Evolutionary conservation across 306 rosid species (phyloP), one percentile per base, ranked within the genome.

Genomic region (Prunus mongolica): DNA sequence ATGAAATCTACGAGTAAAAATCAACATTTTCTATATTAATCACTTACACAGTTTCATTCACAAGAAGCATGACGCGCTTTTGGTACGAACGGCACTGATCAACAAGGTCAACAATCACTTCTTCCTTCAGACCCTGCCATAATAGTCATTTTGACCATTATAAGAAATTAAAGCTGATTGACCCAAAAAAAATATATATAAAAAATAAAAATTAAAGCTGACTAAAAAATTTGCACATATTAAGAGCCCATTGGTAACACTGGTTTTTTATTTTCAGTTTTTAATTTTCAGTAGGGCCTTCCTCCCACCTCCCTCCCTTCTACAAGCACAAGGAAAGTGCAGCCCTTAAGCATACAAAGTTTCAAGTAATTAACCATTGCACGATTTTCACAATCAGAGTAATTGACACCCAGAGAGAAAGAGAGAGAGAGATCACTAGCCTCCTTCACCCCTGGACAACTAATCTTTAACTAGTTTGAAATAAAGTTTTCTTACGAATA

Each of bases 51-150:
- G 99, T 88, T 67, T 82, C 79, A 80, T 88, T 92, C 89, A 92
- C 93, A 84, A 96, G 98, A 80, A 83, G 87, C 98, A 89, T 92
- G 75, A 92, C 93, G 49, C 93, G 98, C 78, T 82, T 91, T 86
- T 92, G 93, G 81, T 89, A 96, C 11, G 93, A 89, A 63, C 84
- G 97, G 74, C 99, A 96, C 86, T 96, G 99, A 78, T 96, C 99
- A 80, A 88, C 99, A 71, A 96, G 98, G 86, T 96, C 98, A 56
- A 92, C 87, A 50, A 96, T 92, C 79, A 96, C 76, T 85, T 96
- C 99, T 38, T 92, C 89, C 87, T 91, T 96, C 85, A 92, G 82
- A 68, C 90, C 91, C 99, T 96, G 91, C 69, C 84, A 85, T 55
- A 68, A 71, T 63, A 78, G 65, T 74, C 81, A 81, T 25, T 61